Evolutionary conservation across 208 protist species (phyloP), one percentile per base, ranked within the genome.

Genomic region (Acanthamoeba sp.): DNA sequence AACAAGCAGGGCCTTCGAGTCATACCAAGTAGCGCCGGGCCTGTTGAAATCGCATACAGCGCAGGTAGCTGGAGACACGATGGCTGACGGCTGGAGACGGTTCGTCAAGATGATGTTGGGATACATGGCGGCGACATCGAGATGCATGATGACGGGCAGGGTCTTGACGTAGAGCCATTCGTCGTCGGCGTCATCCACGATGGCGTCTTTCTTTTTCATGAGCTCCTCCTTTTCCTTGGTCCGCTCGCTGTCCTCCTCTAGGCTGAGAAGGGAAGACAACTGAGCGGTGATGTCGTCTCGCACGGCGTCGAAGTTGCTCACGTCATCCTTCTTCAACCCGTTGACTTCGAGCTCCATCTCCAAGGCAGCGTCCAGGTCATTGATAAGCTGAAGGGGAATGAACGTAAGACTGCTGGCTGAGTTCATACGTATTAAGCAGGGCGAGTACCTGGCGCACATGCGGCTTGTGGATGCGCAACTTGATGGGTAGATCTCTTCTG

Each of bases 41-140:
- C 97, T 97, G 96, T 99, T 99, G 96, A 99, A 99, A 95, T 98
- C 98, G 96, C 99, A 99, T 1, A 96, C 97, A 0, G 99, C 98
- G 97, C 99, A 99, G 10, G 98, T 98, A 45, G 98, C 97, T n/a
- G 99, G 97, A 73, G 97, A 97, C 3, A 99, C 98, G 59, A 99
- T 98, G 0, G 97, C 93, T 20, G 96, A 78, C 20, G 97, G 97
- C 94, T 98, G 96, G 14, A 99, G 98, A 57, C 99, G 97, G 95
- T 99, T 99, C 0, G 99, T 99, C 20, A 99, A 96, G 95, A 99
- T 99, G 96, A 99, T 99, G 96, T 99, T 99, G 0, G 99, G 99
- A 97, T 99, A 99, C 99, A 99, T 99, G 40, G 99, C 99, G 36
- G 98, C 98, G 9, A 99, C 99, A 94, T 99, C 99, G 1, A 99